These are phyloP conservation scores for Microcyclosporella mali DNA, from an alignment of 2,329 filamentous ascomycete genomes.

Conservation along the genomic window DNA sequence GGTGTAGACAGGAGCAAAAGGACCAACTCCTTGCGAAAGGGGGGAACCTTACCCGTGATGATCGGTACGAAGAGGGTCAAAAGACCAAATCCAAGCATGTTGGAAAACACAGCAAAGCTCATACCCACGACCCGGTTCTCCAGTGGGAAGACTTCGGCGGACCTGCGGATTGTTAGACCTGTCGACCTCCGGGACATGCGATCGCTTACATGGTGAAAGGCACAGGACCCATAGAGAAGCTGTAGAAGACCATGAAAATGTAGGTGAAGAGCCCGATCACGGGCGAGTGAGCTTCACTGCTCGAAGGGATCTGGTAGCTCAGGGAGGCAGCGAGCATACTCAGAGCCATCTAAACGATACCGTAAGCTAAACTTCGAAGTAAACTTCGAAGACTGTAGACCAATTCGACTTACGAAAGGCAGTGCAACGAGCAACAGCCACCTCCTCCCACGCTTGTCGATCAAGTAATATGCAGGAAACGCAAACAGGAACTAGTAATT, in stretches of 20 bases:
- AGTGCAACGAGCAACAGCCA: slow-evolving; percentile 43
- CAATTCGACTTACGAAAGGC: slow-evolving; percentile 33
- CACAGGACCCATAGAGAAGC: slow-evolving; percentile 44
- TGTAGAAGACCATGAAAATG: slow-evolving; percentile 40
- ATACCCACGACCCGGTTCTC: slow-evolving; percentile 62
- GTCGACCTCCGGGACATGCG: too few species aligned
- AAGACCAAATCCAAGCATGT: slow-evolving; percentile 27
- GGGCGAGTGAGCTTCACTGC: slow-evolving; percentile 38
- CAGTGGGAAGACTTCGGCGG: slow-evolving; percentile 63
- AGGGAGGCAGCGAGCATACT: slow-evolving; percentile 44
- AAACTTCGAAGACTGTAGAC: background rate
- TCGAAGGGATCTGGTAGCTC: slow-evolving; percentile 45
- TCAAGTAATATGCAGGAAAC: slow-evolving; percentile 54
- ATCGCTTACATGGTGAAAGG: slow-evolving; percentile 53
- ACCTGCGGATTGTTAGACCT: slow-evolving; percentile 24
- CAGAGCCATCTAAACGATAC: slow-evolving; percentile 35
- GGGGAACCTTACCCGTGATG: slow-evolving; percentile 10
- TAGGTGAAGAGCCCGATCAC: slow-evolving; percentile 53
- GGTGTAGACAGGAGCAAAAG: too few species aligned
- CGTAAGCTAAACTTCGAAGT: background rate
- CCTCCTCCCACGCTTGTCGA: slow-evolving; percentile 52
- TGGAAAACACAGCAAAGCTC: slow-evolving; percentile 55
- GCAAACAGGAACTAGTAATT: slow-evolving; percentile 41
- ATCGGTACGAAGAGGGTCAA: slow-evolving; percentile 26
- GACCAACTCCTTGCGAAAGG: too few species aligned